Conservation (phyloP, 768 basidiomycete species). For the Hebeloma cylindrosporum region DNA sequence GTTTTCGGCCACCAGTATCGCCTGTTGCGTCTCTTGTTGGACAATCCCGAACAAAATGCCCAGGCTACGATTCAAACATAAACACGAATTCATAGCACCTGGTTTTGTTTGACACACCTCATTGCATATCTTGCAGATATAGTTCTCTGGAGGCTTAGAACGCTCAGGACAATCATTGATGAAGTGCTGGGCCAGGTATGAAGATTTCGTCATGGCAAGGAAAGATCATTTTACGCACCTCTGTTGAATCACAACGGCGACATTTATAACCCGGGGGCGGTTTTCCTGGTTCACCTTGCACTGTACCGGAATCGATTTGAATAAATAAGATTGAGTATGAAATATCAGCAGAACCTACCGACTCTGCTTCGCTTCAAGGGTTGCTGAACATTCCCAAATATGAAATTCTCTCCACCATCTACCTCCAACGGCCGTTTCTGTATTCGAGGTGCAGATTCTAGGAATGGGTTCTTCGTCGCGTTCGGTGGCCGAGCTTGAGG, state of each 20-base stretch:
- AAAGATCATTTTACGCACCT: slow-evolving; percentile 43
- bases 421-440: slow-evolving; percentile 56
- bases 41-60: slow-evolving; percentile 88
- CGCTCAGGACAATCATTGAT: slow-evolving; percentile 76
- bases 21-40: slow-evolving; percentile 76
- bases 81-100: not conserved
- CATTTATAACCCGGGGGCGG: slow-evolving; percentile 77
- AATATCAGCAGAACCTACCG: slow-evolving; percentile 37
- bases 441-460: slow-evolving; percentile 34
- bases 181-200: slow-evolving; percentile 65
- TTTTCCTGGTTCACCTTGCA: slow-evolving; percentile 48
- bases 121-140: slow-evolving; percentile 85
- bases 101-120: slow-evolving; percentile 38
- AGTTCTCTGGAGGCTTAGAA: slow-evolving; percentile 76
- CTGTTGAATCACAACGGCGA: slow-evolving; percentile 70
- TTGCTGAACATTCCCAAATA: slow-evolving; percentile 63
- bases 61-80: slow-evolving; percentile 45
- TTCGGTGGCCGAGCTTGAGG: slow-evolving; percentile 54
- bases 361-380: slow-evolving; percentile 57
- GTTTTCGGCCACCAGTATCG: slow-evolving; percentile 82
- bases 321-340: not conserved
- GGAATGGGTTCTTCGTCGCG: slow-evolving; percentile 71
- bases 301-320: slow-evolving; percentile 9
- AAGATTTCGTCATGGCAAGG: slow-evolving; percentile 2
- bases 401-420: slow-evolving; percentile 59